Percentiles rank a stretch among this genome's conserved stretches.
These are phyloP conservation scores for Austroboletus niveus DNA, from an alignment of 1,284 basidiomycete genomes.

Conservation along the genomic window DNA sequence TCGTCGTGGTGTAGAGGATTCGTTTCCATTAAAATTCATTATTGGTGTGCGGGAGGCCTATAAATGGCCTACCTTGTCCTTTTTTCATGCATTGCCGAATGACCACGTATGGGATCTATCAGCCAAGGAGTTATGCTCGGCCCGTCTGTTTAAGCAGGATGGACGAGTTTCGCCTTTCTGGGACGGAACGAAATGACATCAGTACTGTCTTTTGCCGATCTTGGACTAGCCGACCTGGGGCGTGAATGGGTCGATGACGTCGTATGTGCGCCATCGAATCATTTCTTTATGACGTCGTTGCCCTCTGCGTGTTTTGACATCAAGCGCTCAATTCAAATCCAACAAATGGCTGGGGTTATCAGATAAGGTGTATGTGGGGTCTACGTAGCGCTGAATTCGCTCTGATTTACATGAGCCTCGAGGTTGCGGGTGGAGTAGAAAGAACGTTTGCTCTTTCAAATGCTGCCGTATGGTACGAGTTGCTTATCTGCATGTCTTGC, in stretches of 20 bases:
- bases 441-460: neutral
- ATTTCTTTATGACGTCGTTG: neutral
- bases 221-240: neutral
- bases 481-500: neutral
- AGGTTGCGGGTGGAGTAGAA: neutral
- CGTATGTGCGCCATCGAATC: neutral
- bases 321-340: neutral
- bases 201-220: neutral
- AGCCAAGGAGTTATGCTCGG: too few relatives aligned
- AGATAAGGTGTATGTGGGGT: too few relatives aligned
- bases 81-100: too few relatives aligned
- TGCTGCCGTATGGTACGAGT: neutral
- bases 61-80: too few relatives aligned
- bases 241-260: neutral
- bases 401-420: neutral
- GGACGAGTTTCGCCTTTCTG: too few relatives aligned
- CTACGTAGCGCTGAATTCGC: too few relatives aligned
- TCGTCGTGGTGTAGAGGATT: neutral
- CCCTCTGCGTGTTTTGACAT: neutral
- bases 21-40: neutral
- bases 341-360: neutral
- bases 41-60: neutral
- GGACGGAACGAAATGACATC: neutral
- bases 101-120: too few relatives aligned
- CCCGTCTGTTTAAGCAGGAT: too few relatives aligned